These are phyloP conservation scores for Medicago ruthenica DNA, from an alignment of 306 rosid species.

Conservation along the genomic window DNA sequence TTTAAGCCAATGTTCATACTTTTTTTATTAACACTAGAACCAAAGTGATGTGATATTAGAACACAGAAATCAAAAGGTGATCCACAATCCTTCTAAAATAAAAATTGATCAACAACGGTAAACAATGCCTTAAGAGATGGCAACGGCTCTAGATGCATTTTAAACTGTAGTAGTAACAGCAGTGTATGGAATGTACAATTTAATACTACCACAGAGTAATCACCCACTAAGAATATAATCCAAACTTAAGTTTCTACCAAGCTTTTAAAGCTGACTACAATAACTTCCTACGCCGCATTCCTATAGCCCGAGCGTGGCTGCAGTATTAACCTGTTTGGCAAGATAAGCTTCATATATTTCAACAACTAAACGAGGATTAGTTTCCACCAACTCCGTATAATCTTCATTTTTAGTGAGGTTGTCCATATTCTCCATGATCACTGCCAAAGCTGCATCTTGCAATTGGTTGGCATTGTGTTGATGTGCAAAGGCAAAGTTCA, in stretches of 20 bases:
- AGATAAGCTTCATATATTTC: conserved; percentile 82
- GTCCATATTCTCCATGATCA: conserved; percentile 72
- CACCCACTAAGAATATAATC: conserved; percentile 27
- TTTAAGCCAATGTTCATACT: too few relatives aligned
- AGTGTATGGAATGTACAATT: conserved; percentile 39
- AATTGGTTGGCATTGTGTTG: conserved; percentile 72
- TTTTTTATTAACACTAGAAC: too few relatives aligned
- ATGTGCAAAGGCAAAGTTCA: conserved; percentile 67
- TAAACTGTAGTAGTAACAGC: conserved; percentile 26
- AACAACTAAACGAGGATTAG: conserved; percentile 74
- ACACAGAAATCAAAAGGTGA: background rate
- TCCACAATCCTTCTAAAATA: too few relatives aligned
- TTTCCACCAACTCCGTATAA: conserved; percentile 70
- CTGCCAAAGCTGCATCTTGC: conserved; percentile 62
- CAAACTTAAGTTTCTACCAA: conserved; percentile 26
- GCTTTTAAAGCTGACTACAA: conserved; percentile 16
- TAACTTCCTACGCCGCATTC: background rate
- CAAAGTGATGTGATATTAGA: too few relatives aligned
- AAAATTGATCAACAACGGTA: too few relatives aligned
- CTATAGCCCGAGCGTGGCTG: conserved; percentile 46
- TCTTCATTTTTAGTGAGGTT: conserved; percentile 61
- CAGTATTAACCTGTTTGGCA: conserved; percentile 70
- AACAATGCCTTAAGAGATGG: conserved; percentile 1
- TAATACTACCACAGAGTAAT: conserved; percentile 29
- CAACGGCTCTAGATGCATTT: conserved; percentile 1